These are phyloP conservation scores for Colletotrichum sp. DNA, from an alignment of 2,329 filamentous ascomycete species.

Conservation along the genomic window DNA sequence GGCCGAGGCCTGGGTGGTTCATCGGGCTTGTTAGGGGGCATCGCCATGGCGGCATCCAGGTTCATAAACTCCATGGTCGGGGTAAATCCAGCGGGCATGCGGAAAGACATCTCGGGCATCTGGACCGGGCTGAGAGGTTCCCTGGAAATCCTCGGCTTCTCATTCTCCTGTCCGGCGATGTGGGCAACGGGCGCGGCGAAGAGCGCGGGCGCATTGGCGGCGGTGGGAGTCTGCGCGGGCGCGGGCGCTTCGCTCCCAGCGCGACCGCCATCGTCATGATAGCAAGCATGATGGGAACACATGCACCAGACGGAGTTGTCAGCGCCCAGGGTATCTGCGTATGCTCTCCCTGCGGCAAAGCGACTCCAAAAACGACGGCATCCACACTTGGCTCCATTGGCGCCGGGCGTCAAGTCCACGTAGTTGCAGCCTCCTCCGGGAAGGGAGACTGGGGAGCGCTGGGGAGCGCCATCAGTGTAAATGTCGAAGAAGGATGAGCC, in stretches of 20 bases:
- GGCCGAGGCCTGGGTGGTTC: constrained; percentile 21
- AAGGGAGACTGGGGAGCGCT: constrained; percentile 38
- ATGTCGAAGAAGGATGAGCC: constrained; percentile 59
- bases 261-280: constrained; percentile 55
- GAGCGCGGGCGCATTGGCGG: background rate
- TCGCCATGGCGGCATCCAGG: constrained; percentile 38
- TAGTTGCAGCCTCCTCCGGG: constrained; percentile 64
- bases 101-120: constrained; percentile 50
- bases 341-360: constrained; percentile 35
- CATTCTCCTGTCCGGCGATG: constrained; percentile 55
- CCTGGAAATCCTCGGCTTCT: constrained; percentile 50
- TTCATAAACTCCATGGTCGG: constrained; percentile 47
- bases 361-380: constrained; percentile 67
- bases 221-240: background rate
- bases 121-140: constrained; percentile 58
- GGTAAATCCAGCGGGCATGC: constrained; percentile 39
- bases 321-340: constrained; percentile 32
- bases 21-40: constrained; percentile 36
- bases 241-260: constrained; percentile 29
- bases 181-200: constrained; percentile 22
- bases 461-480: constrained; percentile 51
- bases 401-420: constrained; percentile 57
- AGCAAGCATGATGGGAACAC: constrained; percentile 69
- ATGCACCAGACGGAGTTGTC: constrained; percentile 61
- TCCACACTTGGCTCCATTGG: constrained; percentile 59